Evolutionary conservation across 805 yeast genomes (phyloP).

Genomic region (Ogataea degrootiae): DNA sequence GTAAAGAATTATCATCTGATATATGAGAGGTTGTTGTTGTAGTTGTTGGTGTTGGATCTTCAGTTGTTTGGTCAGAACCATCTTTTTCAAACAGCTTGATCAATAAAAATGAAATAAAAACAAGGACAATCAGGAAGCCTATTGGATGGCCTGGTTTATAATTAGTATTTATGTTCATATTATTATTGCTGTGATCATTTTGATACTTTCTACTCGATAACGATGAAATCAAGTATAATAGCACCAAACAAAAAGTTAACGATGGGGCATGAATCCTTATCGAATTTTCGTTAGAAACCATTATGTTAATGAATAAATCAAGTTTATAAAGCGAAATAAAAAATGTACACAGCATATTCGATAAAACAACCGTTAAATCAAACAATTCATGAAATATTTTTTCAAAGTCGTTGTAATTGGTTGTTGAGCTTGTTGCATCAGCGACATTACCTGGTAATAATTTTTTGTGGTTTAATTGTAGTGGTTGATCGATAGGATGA

Average conservation of each 20-base stretch:
- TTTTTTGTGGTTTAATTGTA: slow-evolving; percentile 7
- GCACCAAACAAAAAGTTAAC: slow-evolving; percentile 6
- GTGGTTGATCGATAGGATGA: slow-evolving; percentile 31
- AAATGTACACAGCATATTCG: slow-evolving; percentile 4
- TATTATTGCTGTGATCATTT: no score
- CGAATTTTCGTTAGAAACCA: slow-evolving; percentile 16
- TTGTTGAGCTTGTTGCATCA: no score
- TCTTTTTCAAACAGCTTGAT: no score
- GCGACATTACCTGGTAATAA: neutral
- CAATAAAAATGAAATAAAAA: no score
- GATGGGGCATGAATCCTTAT: slow-evolving; percentile 27
- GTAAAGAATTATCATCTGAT: no score
- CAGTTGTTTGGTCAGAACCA: no score
- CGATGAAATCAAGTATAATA: slow-evolving; percentile 10
- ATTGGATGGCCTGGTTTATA: slow-evolving; percentile 4
- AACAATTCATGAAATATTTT: slow-evolving; percentile 13
- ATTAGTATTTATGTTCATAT: neutral
- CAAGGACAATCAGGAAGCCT: slow-evolving; percentile 2
- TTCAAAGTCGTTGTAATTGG: neutral
- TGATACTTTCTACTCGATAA: slow-evolving; percentile 1
- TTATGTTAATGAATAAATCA: slow-evolving; percentile 25
- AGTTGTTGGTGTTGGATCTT: no score
- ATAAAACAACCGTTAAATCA: slow-evolving; percentile 6
- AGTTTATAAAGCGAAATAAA: slow-evolving; percentile 21
- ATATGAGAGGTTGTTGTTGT: no score